A percentile compares a stretch with the other conserved stretches of the same genome.
phyloP scores from a whole-genome alignment of 305 asterid genomes.

The Fraxinus greggii region DNA sequence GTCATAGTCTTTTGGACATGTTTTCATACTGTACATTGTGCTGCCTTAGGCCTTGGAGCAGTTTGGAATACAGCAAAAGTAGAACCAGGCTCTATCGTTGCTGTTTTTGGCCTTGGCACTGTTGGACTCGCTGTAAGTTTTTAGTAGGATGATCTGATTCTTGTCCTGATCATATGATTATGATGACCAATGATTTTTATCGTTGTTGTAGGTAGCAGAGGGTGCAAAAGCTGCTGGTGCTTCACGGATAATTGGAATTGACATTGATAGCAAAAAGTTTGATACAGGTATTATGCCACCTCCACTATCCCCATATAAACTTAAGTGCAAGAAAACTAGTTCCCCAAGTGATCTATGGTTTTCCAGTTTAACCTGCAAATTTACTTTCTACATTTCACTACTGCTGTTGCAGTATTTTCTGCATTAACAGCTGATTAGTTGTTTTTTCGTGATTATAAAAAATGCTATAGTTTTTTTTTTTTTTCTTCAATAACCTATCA shows the following conservation, averaged over 20 bases:
- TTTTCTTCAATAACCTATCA: background rate
- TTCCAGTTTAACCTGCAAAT: background rate
- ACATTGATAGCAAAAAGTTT: constrained; percentile 81
- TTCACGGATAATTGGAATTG: constrained; percentile 89
- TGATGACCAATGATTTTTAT: constrained; percentile 22
- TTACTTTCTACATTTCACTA: background rate
- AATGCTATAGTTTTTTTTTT: background rate
- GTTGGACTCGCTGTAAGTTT: constrained; percentile 95
- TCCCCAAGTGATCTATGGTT: background rate
- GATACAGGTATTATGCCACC: constrained; percentile 52
- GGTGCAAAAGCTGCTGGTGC: constrained; percentile 99
- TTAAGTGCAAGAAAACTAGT: background rate
- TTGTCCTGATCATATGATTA: constrained; percentile 5
- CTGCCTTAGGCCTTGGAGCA: constrained; percentile 87
- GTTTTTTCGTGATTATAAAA: background rate
- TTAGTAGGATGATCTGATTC: constrained; percentile 19
- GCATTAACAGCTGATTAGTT: background rate
- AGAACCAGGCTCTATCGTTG: constrained; percentile 91
- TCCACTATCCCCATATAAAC: background rate
- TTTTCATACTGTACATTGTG: constrained; percentile 17
- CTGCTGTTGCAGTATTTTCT: background rate
- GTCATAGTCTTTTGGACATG: background rate
- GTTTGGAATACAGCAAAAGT: constrained; percentile 99
- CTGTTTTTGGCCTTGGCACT: constrained; percentile 95
- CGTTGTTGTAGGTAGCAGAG: constrained; percentile 76